Percentiles rank a stretch among this genome's conserved stretches.
Conservation (phyloP, 305 asterid genomes). For the Ajuga reptans region DNA sequence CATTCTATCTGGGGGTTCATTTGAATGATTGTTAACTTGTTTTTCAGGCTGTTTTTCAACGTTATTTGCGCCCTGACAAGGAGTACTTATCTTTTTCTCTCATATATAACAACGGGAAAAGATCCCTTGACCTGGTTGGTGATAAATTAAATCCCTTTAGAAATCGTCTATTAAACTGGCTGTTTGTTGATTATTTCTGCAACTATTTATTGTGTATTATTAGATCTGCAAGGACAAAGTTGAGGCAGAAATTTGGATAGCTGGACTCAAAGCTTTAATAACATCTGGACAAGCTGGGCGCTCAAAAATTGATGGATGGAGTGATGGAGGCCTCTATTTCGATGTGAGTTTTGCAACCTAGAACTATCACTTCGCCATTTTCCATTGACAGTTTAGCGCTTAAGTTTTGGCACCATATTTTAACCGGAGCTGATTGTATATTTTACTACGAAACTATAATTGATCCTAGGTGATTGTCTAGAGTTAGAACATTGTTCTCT, state of each 20-base stretch:
- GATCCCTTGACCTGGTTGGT: slow-evolving; percentile 96
- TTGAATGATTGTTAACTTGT: slow-evolving; percentile 20
- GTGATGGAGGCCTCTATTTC: slow-evolving; percentile 72
- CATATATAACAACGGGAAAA: slow-evolving; percentile 76
- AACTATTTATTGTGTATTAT: slow-evolving; percentile 10
- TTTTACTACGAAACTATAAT: neutral
- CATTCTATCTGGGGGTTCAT: neutral
- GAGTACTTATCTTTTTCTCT: slow-evolving; percentile 90
- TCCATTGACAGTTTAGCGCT: neutral
- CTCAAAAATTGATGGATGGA: slow-evolving; percentile 97
- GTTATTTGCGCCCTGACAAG: slow-evolving; percentile 83
- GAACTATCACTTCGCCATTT: slow-evolving; percentile 10
- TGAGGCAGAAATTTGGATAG: slow-evolving; percentile 93
- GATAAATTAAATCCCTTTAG: slow-evolving; percentile 13
- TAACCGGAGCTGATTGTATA: neutral
- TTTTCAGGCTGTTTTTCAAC: slow-evolving; percentile 81
- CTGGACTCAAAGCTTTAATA: slow-evolving; percentile 74
- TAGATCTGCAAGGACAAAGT: slow-evolving; percentile 95
- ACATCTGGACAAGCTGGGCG: slow-evolving; percentile 81
- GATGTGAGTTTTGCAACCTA: slow-evolving; percentile 45
- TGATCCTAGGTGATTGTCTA: neutral
- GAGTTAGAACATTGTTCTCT: neutral
- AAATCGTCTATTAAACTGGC: neutral
- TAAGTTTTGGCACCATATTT: neutral
- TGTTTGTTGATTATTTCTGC: slow-evolving; percentile 19